A percentile compares a stretch with the other conserved stretches of the same genome.
These are phyloP conservation scores for Colletotrichum paranaense DNA, from an alignment of 2,329 filamentous ascomycete genomes.

Conservation along the genomic window DNA sequence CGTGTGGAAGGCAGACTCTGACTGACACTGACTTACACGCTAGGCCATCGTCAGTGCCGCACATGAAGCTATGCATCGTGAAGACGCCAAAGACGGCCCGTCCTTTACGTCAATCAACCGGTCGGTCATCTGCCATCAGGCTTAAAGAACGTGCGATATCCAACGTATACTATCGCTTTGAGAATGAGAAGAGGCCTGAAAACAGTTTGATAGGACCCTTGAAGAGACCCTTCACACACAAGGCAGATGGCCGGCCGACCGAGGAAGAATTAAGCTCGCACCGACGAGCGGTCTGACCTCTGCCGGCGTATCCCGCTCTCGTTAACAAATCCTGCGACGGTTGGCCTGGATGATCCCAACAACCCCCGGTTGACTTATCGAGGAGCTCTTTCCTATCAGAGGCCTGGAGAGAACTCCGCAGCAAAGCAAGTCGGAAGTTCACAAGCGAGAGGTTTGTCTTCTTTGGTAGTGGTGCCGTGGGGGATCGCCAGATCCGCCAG, in stretches of 20 bases:
- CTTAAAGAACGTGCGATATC: slow-evolving; percentile 11
- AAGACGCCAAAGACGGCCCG: background rate
- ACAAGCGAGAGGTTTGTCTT: background rate
- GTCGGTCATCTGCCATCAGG: background rate
- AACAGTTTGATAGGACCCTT: slow-evolving; percentile 10
- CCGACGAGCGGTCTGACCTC: background rate
- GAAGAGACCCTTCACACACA: slow-evolving; percentile 26
- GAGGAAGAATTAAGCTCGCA: slow-evolving; percentile 8
- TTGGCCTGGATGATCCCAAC: background rate
- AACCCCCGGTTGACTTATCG: background rate
- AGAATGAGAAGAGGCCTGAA: background rate
- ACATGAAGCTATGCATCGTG: background rate
- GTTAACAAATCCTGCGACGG: background rate
- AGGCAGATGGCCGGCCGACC: background rate
- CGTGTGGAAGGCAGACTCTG: background rate
- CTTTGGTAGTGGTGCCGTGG: background rate
- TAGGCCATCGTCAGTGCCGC: background rate
- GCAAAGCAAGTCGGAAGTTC: background rate
- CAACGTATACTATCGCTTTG: background rate
- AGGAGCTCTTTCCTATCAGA: background rate
- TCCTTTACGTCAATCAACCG: slow-evolving; percentile 1
- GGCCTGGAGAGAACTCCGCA: background rate
- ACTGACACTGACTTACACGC: background rate
- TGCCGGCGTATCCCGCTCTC: background rate
- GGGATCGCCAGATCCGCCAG: slow-evolving; percentile 25